A percentile compares a stretch with the other conserved stretches of the same genome.
Conservation (phyloP, 768 basidiomycete genomes). For the button mushroom (Agaricus bisporus) region DNA sequence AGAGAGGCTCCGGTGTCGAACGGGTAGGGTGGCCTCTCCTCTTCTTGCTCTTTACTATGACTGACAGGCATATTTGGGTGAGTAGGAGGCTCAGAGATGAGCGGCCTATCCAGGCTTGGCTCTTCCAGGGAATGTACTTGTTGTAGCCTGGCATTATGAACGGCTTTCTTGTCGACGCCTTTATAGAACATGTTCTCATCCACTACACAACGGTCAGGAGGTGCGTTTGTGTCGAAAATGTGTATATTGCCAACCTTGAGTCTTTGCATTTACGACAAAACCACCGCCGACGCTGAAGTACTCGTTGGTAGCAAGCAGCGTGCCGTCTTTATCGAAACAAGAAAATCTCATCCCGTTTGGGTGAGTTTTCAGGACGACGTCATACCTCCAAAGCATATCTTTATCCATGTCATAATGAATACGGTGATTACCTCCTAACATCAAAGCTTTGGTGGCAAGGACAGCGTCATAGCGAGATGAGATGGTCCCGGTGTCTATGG, state of each 20-base stretch:
- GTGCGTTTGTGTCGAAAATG: neutral
- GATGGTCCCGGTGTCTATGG: conserved; percentile 83
- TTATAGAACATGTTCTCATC: conserved; percentile 96
- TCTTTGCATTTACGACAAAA: conserved; percentile 93
- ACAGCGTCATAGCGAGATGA: conserved; percentile 71
- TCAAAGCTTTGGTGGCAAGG: conserved; percentile 53
- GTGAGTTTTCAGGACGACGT: conserved; percentile 82
- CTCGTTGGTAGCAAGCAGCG: conserved; percentile 88
- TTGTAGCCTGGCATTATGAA: conserved; percentile 75
- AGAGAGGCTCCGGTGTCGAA: conserved; percentile 75
- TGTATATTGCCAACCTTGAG: conserved; percentile 50
- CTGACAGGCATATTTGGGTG: neutral
- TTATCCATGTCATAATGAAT: conserved; percentile 83
- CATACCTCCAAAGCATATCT: conserved; percentile 93
- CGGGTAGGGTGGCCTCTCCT: conserved; percentile 62
- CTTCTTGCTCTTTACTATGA: neutral
- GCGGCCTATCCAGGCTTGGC: conserved; percentile 19
- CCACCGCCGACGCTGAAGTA: conserved; percentile 95
- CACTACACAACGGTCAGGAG: conserved; percentile 30
- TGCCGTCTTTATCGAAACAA: conserved; percentile 74
- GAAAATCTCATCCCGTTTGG: conserved; percentile 94
- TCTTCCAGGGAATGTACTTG: conserved; percentile 47
- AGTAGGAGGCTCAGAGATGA: neutral
- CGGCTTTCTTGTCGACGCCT: conserved; percentile 75
- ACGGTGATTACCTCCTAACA: conserved; percentile 67